phyloP scores from a whole-genome alignment of 306 rosid genomes.

The Prunus mongolica region DNA sequence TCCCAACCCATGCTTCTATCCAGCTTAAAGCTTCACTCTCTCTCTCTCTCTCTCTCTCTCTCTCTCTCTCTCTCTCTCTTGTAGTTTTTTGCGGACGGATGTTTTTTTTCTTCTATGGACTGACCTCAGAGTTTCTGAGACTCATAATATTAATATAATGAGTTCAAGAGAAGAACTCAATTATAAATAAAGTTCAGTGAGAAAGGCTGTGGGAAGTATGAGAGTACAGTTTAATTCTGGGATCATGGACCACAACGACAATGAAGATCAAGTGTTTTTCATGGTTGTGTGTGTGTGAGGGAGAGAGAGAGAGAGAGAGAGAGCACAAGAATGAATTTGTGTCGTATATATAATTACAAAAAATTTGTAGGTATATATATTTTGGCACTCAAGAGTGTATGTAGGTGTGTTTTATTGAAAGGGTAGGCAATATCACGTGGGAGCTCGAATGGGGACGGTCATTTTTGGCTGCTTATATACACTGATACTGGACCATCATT shows the following conservation, averaged over 20 bases:
- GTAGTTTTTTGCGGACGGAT: neutral
- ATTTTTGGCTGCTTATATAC: slow-evolving; percentile 3
- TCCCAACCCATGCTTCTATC: slow-evolving; percentile 42
- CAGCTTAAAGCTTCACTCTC: slow-evolving; percentile 19
- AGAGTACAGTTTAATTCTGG: neutral
- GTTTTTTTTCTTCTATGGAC: neutral
- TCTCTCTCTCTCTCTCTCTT: neutral
- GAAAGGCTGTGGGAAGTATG: too few relatives aligned
- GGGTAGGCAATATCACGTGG: neutral
- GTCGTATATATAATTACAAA: neutral
- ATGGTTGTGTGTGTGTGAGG: neutral
- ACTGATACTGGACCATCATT: neutral
- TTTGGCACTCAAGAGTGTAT: too few relatives aligned
- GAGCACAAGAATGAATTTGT: neutral
- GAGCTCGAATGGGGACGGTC: neutral
- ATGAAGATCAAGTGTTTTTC: neutral
- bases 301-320: neutral
- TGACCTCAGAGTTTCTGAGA: neutral
- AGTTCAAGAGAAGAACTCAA: too few relatives aligned
- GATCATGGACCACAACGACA: neutral
- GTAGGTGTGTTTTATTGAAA: neutral
- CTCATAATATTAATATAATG: neutral
- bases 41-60: neutral
- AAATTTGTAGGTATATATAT: too few relatives aligned
- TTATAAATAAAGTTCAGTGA: too few relatives aligned